Conservation (phyloP, 345 rosid genomes). For the Moricandia moricandioides region DNA sequence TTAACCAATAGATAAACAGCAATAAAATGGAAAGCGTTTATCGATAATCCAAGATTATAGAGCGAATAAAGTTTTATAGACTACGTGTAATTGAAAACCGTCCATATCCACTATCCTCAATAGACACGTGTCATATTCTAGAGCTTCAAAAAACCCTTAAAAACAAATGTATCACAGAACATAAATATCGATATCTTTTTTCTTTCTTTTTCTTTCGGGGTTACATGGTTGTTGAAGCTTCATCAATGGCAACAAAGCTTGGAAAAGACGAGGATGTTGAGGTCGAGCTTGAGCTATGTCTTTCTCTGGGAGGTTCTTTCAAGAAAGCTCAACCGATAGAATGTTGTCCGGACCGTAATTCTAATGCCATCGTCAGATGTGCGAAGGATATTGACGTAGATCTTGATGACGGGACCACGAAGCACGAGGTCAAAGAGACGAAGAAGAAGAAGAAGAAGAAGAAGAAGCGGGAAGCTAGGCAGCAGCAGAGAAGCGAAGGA, state of each 20-base stretch:
- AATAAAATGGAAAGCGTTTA: slow-evolving; percentile 10
- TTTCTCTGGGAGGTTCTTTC: slow-evolving; percentile 57
- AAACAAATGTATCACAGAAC: not conserved
- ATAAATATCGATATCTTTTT: not conserved
- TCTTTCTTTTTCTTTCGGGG: not conserved
- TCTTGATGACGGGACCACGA: not conserved
- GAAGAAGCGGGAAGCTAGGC: slow-evolving; percentile 48
- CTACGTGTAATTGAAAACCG: slow-evolving; percentile 41
- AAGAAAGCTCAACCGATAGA: slow-evolving; percentile 26
- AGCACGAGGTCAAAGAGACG: slow-evolving; percentile 41
- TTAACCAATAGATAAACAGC: slow-evolving; percentile 12
- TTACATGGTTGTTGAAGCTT: slow-evolving; percentile 18
- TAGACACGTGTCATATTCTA: slow-evolving; percentile 45
- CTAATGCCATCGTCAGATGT: not conserved
- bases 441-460: slow-evolving; percentile 44
- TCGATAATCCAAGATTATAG: slow-evolving; percentile 41
- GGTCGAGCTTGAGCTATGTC: slow-evolving; percentile 44
- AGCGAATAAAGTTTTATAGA: not conserved
- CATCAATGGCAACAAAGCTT: slow-evolving; percentile 30
- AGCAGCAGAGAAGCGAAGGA: slow-evolving; percentile 29
- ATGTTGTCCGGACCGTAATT: not conserved
- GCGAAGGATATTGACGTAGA: not conserved
- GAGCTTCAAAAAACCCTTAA: too few relatives aligned
- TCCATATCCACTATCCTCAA: slow-evolving; percentile 10
- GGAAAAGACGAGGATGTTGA: slow-evolving; percentile 38